These are phyloP conservation scores for Aphanomyces cochlioides DNA, from an alignment of 352 stramenopile species.

Conservation along the genomic window DNA sequence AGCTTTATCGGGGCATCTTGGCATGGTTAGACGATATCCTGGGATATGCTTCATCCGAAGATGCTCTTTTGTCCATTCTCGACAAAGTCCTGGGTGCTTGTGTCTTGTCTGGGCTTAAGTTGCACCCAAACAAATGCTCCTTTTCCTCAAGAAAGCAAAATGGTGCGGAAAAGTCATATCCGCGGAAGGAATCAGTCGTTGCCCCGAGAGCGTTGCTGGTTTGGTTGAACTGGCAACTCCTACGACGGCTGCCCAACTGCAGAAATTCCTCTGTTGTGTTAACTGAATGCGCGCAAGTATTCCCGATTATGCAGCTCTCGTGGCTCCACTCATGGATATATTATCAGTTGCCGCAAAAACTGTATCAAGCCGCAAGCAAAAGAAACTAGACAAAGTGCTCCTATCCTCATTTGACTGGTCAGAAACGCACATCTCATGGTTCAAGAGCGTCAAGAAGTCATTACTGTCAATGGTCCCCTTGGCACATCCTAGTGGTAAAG, in stretches of 20 bases:
- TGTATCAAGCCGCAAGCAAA: too few relatives aligned
- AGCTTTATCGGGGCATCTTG: slow-evolving; percentile 24
- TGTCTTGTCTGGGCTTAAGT: background rate
- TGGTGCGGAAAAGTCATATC: slow-evolving; percentile 30
- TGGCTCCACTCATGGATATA: too few relatives aligned
- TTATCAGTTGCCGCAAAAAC: too few relatives aligned
- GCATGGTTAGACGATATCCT: slow-evolving; percentile 26
- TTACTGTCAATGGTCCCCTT: too few relatives aligned
- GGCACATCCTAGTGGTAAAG: too few relatives aligned
- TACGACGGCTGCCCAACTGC: slow-evolving; percentile 8
- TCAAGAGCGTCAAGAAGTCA: too few relatives aligned
- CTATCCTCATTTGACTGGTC: too few relatives aligned
- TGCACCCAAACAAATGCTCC: slow-evolving; percentile 16
- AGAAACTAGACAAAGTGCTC: too few relatives aligned
- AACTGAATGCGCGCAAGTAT: slow-evolving; percentile 28
- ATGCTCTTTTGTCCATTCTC: slow-evolving; percentile 19
- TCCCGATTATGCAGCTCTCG: background rate
- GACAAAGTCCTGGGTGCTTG: background rate
- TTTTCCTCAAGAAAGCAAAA: slow-evolving; percentile 12
- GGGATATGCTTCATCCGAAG: slow-evolving; percentile 9
- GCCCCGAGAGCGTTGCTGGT: slow-evolving; percentile 22
- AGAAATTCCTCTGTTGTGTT: slow-evolving; percentile 29
- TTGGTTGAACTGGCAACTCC: slow-evolving; percentile 23
- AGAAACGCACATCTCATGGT: too few relatives aligned
- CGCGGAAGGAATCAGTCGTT: slow-evolving; percentile 12